These are phyloP conservation scores for Schrenkiella parvula DNA, from an alignment of 345 rosid genomes.

Conservation along the genomic window DNA sequence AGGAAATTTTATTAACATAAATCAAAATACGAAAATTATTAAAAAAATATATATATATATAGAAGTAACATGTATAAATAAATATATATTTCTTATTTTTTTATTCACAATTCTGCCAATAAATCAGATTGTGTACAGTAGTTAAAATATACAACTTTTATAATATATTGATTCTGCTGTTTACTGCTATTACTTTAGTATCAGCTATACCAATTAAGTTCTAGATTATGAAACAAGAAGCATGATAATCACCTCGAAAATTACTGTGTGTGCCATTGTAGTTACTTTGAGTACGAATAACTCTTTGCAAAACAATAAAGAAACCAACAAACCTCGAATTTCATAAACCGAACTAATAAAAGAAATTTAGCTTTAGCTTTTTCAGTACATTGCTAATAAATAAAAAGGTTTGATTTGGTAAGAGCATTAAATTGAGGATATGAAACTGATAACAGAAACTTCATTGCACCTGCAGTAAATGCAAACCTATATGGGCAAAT, in stretches of 20 bases:
- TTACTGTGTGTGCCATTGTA: neutral
- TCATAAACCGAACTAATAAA: conserved; percentile 19
- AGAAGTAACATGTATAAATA: too few species aligned
- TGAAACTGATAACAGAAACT: conserved; percentile 22
- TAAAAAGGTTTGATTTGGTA: conserved; percentile 24
- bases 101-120: too few species aligned
- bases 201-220: too few species aligned
- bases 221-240: neutral
- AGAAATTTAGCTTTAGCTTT: neutral
- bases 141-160: too few species aligned
- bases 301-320: neutral
- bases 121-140: too few species aligned
- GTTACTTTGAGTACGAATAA: neutral
- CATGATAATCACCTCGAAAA: neutral
- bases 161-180: too few species aligned
- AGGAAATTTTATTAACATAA: too few species aligned
- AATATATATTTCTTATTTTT: too few species aligned
- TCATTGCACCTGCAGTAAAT: conserved; percentile 11
- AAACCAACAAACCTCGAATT: conserved; percentile 10
- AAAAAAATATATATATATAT: too few species aligned
- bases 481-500: neutral
- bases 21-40: too few species aligned
- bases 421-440: conserved; percentile 17
- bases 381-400: neutral
- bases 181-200: too few species aligned